Evolutionary conservation across 305 asterid genomes (phyloP).

Genomic region (Fraxinus xanthoxyloides): DNA sequence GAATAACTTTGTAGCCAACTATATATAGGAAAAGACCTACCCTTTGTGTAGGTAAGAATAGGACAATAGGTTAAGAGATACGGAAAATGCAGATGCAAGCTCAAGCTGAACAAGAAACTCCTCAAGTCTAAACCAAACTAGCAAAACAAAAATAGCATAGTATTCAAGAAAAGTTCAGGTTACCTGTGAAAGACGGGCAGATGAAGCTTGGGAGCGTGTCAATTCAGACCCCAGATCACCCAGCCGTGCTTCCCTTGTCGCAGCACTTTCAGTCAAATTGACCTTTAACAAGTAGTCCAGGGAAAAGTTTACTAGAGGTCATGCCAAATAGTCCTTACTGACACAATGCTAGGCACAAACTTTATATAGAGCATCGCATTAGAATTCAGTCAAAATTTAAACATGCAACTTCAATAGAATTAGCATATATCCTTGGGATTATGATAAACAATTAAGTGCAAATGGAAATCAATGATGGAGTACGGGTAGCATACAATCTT

Average conservation of each 20-base stretch:
- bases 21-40: background rate
- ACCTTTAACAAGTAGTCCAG: constrained; percentile 40
- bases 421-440: background rate
- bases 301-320: constrained; percentile 7
- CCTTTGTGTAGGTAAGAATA: background rate
- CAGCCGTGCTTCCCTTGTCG: constrained; percentile 64
- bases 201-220: constrained; percentile 57
- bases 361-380: background rate
- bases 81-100: background rate
- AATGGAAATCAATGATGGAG: background rate
- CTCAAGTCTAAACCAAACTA: background rate
- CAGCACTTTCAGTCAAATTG: constrained; percentile 63
- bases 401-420: constrained; percentile 1
- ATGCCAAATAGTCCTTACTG: background rate
- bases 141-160: background rate
- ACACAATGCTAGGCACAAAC: background rate
- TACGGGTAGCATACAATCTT: constrained; percentile 56
- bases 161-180: background rate
- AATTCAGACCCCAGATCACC: constrained; percentile 66
- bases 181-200: constrained; percentile 67
- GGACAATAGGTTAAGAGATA: background rate
- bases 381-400: background rate
- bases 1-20: background rate
- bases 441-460: background rate
- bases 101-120: background rate